Evolutionary conservation across 805 yeast species (phyloP).

Genomic region (Barnettozyma populi): DNA sequence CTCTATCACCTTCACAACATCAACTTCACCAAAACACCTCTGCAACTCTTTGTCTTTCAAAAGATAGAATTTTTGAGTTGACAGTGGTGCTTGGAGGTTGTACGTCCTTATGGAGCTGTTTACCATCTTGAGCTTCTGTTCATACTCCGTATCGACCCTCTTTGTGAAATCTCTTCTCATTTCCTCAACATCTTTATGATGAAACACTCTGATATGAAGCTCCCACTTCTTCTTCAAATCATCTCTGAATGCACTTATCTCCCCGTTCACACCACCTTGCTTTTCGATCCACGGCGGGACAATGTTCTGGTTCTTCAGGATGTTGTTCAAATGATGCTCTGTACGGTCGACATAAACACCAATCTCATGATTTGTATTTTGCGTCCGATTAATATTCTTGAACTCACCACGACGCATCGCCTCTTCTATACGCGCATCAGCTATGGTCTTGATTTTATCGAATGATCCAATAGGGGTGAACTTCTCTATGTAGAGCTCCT

Average conservation of each 20-base stretch:
- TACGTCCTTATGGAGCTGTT: slow-evolving; percentile 52
- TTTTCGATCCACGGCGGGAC: slow-evolving; percentile 89
- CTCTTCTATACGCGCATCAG: slow-evolving; percentile 72
- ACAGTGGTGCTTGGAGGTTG: slow-evolving; percentile 57
- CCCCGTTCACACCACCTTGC: slow-evolving; percentile 50
- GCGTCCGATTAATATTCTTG: slow-evolving; percentile 57
- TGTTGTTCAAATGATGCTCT: slow-evolving; percentile 75
- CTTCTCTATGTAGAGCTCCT: slow-evolving; percentile 57
- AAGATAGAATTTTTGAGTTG: slow-evolving; percentile 54
- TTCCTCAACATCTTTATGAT: slow-evolving; percentile 8
- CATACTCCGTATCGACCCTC: slow-evolving; percentile 19
- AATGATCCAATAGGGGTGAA: slow-evolving; percentile 38
- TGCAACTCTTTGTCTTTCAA: slow-evolving; percentile 38
- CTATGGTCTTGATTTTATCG: slow-evolving; percentile 53
- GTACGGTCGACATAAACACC: slow-evolving; percentile 60
- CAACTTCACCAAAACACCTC: slow-evolving; percentile 32
- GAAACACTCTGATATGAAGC: slow-evolving; percentile 11
- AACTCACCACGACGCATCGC: slow-evolving; percentile 70
- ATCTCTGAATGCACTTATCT: slow-evolving; percentile 42
- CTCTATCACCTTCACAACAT: slow-evolving; percentile 13
- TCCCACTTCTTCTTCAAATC: slow-evolving; percentile 39
- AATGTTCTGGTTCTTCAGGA: slow-evolving; percentile 69
- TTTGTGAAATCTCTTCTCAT: slow-evolving; percentile 16
- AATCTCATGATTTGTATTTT: slow-evolving; percentile 40
- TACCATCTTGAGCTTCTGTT: slow-evolving; percentile 31